Evolutionary conservation across 306 rosid species (phyloP), one percentile per base, ranked within the genome.

Genomic region (Vigna unguiculata): DNA sequence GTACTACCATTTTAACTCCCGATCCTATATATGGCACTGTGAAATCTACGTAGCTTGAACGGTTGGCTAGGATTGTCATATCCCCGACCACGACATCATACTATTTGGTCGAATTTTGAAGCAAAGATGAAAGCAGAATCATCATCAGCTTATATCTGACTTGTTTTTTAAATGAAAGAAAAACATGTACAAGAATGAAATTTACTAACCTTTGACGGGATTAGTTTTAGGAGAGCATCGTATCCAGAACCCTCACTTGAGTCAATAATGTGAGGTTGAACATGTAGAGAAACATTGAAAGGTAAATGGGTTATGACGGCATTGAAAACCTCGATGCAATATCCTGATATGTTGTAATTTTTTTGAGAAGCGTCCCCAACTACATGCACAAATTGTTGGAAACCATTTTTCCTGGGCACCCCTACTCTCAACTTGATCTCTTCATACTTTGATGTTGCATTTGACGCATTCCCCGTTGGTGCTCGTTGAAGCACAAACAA

Each of bases 31-130:
- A 83, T 6, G 87, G 84, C 45, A 75, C 24, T 16, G 87, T 79
- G 47, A 83, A 83, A 55, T 83, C 87, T 17, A 79, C 84, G 51
- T 0, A 62, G 5, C 48, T 16, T 2, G 81, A 21, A 36, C 87
- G 87, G 12, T 79, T 63, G 0, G 81, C 87, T 36, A 63, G 38
- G 7, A 79, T 79, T 4, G 79, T 75, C 22, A 83, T 0, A 45
- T 83, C 87, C 45, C 87, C 84, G 3, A 83, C 84, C 67, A 79
- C 84, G 17, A 61, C 52, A 47, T 83, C 84, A 9, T 53, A 75
- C 83, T 83, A 74, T 17, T 67, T 20, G 63, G 9, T 48, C 14
- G 12, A 9, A 69, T 2, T 58, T 43, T 20, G 9, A 4, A 21
- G 22, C 7, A 21, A 54, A 38, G 1, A 22, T 55, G 14, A n/a